Evolutionary conservation across 306 rosid species (phyloP), one percentile per base, ranked within the genome.

Genomic region (Carpinus viminea): DNA sequence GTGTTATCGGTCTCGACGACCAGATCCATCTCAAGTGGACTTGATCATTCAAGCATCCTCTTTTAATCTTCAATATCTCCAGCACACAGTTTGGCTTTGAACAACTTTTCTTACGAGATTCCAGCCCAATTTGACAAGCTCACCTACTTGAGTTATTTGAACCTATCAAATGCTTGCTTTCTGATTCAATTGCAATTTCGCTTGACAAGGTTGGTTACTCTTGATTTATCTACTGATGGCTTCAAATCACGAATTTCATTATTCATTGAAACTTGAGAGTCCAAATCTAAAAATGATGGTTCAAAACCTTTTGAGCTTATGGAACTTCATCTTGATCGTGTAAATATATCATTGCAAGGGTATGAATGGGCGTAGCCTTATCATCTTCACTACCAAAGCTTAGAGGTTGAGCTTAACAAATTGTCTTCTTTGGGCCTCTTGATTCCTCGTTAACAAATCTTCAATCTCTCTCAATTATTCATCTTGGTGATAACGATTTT

Each of bases 151-250:
- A 74, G 50, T 2, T 12, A 74, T 41, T 59, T 89, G 48, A 83
- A 83, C 47, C 65, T 89, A 34, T 83, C 89, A n/a, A 4, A 55
- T 68, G 79, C 88, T 68, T 73, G 82, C 41, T 87, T 87, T 68
- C 89, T 79, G 65, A 83, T 89, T 53, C 90, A 0, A 11, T 21
- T 2, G 90, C 79, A 61, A 75, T 89, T 73, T 87, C 85, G 47
- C 11, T 72, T 89, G 64, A 87, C 81, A 28, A 81, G 74, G 79
- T 89, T 89, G 80, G 81, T 77, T 12, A 51, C 80, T 70, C 90
- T 89, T 65, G 84, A 84, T 75, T 2, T 86, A 18, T 88, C 41
- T 36, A 36, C 41, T 5, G n/a, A n/a, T n/a, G n/a, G n/a, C n/a
- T n/a, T n/a, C n/a, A n/a, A 4, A 5, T 36, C 3, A 36, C 41